A percentile compares a stretch with the other conserved stretches of the same genome.
These are phyloP conservation scores for Fonsecaea nubica DNA, from an alignment of 2,329 filamentous ascomycete genomes.

Conservation along the genomic window DNA sequence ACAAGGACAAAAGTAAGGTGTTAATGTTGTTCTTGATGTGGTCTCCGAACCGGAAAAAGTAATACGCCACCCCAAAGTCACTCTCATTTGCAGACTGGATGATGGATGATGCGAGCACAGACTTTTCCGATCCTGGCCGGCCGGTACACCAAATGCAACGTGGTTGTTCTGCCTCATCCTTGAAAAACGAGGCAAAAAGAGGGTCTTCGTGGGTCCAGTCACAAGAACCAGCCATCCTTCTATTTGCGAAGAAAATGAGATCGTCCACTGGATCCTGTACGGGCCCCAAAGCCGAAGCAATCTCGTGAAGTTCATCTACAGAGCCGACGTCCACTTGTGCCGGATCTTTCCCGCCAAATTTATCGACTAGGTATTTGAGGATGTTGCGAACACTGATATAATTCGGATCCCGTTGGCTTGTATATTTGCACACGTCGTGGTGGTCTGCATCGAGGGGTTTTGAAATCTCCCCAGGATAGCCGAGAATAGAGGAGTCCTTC, in stretches of 20 bases:
- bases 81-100: slow-evolving; percentile 33
- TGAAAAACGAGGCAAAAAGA: neutral
- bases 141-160: slow-evolving; percentile 43
- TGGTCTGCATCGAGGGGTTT: slow-evolving; percentile 47
- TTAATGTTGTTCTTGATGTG: slow-evolving; percentile 40
- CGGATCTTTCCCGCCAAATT: too few relatives aligned
- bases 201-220: slow-evolving; percentile 17
- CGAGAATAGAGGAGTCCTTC: slow-evolving; percentile 52
- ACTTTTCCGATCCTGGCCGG: slow-evolving; percentile 45
- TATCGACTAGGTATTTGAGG: neutral
- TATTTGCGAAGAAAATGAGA: slow-evolving; percentile 18
- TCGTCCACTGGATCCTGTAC: slow-evolving; percentile 22
- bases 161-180: slow-evolving; percentile 20
- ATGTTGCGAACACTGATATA: slow-evolving; percentile 34
- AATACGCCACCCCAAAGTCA: slow-evolving; percentile 39
- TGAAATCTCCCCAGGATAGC: slow-evolving; percentile 51
- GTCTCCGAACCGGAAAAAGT: slow-evolving; percentile 43
- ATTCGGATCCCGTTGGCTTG: slow-evolving; percentile 38
- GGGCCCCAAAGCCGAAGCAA: neutral
- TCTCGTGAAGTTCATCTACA: too few relatives aligned
- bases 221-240: slow-evolving; percentile 24
- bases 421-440: slow-evolving; percentile 44
- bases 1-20: slow-evolving; percentile 39
- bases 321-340: too few relatives aligned
- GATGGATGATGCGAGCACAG: slow-evolving; percentile 41